phyloP scores from a whole-genome alignment of 139 green algal species.

The Zygnema circumcarinatum region DNA sequence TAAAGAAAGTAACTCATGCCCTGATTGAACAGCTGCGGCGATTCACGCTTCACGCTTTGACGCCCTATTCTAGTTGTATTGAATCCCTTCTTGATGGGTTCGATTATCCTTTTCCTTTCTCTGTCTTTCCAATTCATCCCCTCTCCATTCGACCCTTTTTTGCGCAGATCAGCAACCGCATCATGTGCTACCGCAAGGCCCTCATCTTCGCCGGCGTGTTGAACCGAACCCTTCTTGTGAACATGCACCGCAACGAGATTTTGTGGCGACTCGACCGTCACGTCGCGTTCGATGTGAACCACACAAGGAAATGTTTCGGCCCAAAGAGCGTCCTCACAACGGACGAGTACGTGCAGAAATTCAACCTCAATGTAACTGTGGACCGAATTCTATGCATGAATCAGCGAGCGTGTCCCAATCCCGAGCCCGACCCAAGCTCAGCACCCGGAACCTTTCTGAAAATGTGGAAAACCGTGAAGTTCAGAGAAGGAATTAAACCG shows the following conservation, averaged over 20 bases:
- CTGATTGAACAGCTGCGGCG: background rate
- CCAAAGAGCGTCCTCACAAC: background rate
- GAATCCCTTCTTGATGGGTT: background rate
- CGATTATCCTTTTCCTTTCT: background rate
- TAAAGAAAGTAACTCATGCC: background rate
- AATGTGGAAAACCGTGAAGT: background rate
- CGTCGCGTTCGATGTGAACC: background rate
- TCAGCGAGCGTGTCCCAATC: background rate
- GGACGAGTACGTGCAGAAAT: background rate
- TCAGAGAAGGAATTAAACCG: background rate
- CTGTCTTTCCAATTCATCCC: background rate
- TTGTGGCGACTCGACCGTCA: background rate
- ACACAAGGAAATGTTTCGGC: background rate
- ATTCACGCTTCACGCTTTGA: too few relatives aligned
- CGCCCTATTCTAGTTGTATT: background rate
- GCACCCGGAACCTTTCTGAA: background rate
- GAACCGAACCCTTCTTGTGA: background rate
- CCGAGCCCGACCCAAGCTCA: too few relatives aligned
- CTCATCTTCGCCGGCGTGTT: background rate
- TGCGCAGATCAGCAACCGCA: background rate
- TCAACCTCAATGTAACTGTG: background rate
- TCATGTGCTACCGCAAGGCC: background rate
- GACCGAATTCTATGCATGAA: background rate
- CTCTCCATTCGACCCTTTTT: background rate
- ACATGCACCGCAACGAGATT: background rate